Conservation (phyloP, 208 protist genomes). For the Trypanosomatidae sp. region DNA sequence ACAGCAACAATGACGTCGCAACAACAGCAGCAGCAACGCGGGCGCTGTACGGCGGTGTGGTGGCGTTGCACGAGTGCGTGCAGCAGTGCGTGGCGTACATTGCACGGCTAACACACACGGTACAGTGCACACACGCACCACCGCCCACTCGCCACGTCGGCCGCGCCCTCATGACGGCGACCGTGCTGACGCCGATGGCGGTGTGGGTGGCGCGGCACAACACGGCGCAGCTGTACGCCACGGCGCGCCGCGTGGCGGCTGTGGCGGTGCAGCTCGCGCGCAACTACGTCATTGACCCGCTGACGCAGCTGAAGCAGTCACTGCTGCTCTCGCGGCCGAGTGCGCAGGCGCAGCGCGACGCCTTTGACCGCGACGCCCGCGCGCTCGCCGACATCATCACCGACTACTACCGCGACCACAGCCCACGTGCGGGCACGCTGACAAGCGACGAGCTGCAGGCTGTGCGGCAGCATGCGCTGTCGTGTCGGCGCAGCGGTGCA, state of each 20-base stretch:
- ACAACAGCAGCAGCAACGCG: no score
- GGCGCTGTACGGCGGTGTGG: no score
- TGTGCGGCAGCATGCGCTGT: conserved; percentile 23
- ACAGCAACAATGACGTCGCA: no score
- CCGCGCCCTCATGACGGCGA: conserved; percentile 14
- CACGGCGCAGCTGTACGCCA: conserved; percentile 11
- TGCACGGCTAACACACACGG: conserved; percentile 7
- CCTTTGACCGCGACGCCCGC: conserved; percentile 35
- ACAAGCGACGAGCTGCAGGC: conserved; percentile 14
- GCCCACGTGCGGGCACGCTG: conserved; percentile 11
- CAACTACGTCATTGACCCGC: conserved; percentile 33
- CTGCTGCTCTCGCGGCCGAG: conserved; percentile 44
- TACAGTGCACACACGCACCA: conserved; percentile 16
- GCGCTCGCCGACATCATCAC: conserved; percentile 64
- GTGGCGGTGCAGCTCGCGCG: conserved; percentile 10
- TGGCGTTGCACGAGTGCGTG: no score
- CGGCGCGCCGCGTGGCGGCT: conserved; percentile 3
- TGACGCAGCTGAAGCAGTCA: conserved; percentile 23
- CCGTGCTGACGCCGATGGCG: conserved; percentile 11
- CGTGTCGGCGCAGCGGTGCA: conserved; percentile 24
- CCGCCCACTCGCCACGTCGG: conserved; percentile 25
- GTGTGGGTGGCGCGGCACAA: conserved; percentile 28
- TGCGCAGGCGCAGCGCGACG: conserved; percentile 36
- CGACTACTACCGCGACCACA: conserved; percentile 71
- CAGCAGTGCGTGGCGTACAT: no score